Evolutionary conservation across 2,329 filamentous ascomycete genomes (phyloP).

Genomic region (Penicillium sp.): DNA sequence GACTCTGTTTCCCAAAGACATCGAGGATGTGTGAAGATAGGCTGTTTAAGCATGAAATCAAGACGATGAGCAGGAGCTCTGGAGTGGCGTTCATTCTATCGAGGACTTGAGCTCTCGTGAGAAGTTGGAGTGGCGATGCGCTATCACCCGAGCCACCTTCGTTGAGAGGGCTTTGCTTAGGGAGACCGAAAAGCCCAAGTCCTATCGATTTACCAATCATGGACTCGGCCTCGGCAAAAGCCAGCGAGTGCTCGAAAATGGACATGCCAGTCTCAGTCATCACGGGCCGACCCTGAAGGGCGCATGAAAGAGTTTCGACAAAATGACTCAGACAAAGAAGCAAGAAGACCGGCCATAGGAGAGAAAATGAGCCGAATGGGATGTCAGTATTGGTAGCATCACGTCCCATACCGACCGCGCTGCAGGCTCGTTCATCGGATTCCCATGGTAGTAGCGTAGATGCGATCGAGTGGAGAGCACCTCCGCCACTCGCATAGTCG

Average conservation of each 20-base stretch:
- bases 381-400: constrained; percentile 51
- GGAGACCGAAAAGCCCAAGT: constrained; percentile 61
- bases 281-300: constrained; percentile 76
- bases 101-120: constrained; percentile 59
- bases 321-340: constrained; percentile 71
- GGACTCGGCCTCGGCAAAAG: constrained; percentile 92
- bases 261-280: constrained; percentile 93
- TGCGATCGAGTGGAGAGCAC: constrained; percentile 69
- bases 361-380: constrained; percentile 72
- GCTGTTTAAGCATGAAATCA: constrained; percentile 88
- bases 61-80: constrained; percentile 79
- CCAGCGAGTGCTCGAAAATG: constrained; percentile 90
- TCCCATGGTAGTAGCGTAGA: constrained; percentile 71
- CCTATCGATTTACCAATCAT: constrained; percentile 78
- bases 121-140: constrained; percentile 35
- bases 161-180: constrained; percentile 43
- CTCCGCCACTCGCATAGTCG: constrained; percentile 68
- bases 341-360: constrained; percentile 55
- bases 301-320: constrained; percentile 81
- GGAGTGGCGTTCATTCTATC: constrained; percentile 82
- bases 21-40: constrained; percentile 80
- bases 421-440: constrained; percentile 71
- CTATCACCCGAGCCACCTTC: constrained; percentile 44
- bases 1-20: constrained; percentile 74
- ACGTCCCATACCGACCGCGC: constrained; percentile 69